These are phyloP conservation scores for Cornus kousa DNA, from an alignment of 148 eudicot genomes.

Conservation along the genomic window DNA sequence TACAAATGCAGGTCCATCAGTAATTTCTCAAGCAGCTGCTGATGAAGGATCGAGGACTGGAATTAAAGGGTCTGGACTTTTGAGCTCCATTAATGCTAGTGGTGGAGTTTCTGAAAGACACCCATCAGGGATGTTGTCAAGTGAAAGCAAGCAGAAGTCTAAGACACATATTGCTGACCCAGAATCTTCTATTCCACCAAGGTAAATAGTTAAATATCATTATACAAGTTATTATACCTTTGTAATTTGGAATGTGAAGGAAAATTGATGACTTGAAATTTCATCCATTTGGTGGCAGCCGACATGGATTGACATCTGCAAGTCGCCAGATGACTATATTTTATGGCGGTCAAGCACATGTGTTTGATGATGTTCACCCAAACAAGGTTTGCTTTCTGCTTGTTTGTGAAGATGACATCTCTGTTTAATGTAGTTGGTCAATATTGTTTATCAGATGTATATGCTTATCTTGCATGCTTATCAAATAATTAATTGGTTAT, in stretches of 20 bases:
- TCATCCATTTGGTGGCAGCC: constrained; percentile 35
- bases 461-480: constrained; percentile 5
- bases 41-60: constrained; percentile 90
- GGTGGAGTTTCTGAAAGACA: constrained; percentile 41
- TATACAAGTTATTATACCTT: not conserved
- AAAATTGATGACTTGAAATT: not conserved
- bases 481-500: not conserved
- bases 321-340: constrained; percentile 81
- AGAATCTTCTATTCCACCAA: constrained; percentile 40
- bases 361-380: constrained; percentile 76
- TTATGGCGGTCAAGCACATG: constrained; percentile 85
- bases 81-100: constrained; percentile 43
- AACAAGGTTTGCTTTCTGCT: constrained; percentile 51
- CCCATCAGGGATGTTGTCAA: constrained; percentile 32
- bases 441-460: not conserved
- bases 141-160: constrained; percentile 40
- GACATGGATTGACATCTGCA: constrained; percentile 38
- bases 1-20: constrained; percentile 43
- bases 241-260: not conserved
- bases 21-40: constrained; percentile 59
- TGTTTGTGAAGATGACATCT: not conserved
- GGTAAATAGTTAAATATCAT: constrained; percentile 27
- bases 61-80: constrained; percentile 66
- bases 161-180: constrained; percentile 33
- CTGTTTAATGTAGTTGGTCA: constrained; percentile 3